phyloP scores from a whole-genome alignment of 345 rosid species.

The Linum tenue region DNA sequence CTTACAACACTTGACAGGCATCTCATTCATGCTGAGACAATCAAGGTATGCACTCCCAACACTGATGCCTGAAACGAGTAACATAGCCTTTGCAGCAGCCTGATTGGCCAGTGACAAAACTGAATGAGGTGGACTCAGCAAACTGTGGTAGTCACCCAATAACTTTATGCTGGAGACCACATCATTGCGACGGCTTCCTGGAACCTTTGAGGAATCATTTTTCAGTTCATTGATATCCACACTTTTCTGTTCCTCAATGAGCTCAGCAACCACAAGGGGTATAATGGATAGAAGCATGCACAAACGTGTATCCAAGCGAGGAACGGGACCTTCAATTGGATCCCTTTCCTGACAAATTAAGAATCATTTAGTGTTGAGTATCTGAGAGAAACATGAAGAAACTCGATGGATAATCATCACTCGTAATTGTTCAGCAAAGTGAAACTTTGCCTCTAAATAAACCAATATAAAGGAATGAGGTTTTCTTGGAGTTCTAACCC shows the following conservation, averaged over 20 bases:
- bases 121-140: constrained; percentile 44
- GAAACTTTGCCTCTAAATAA: neutral
- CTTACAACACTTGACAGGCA: constrained; percentile 1
- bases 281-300: constrained; percentile 52
- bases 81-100: constrained; percentile 3
- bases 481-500: neutral
- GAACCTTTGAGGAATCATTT: constrained; percentile 16
- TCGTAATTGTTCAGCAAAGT: too few relatives aligned
- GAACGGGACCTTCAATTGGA: constrained; percentile 63
- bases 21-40: constrained; percentile 1
- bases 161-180: constrained; percentile 42
- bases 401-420: too few relatives aligned
- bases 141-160: constrained; percentile 48
- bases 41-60: constrained; percentile 2
- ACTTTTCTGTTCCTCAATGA: constrained; percentile 33
- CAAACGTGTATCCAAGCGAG: constrained; percentile 60
- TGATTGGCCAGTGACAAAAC: constrained; percentile 13
- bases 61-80: constrained; percentile 1
- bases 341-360: constrained; percentile 41
- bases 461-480: neutral
- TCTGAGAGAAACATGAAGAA: neutral
- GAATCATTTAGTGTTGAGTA: neutral
- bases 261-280: constrained; percentile 45
- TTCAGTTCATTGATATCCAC: constrained; percentile 15
- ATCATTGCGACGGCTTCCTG: constrained; percentile 23